Conservation (phyloP, 2,329 filamentous ascomycete genomes). For the Leptographium radiaticola region DNA sequence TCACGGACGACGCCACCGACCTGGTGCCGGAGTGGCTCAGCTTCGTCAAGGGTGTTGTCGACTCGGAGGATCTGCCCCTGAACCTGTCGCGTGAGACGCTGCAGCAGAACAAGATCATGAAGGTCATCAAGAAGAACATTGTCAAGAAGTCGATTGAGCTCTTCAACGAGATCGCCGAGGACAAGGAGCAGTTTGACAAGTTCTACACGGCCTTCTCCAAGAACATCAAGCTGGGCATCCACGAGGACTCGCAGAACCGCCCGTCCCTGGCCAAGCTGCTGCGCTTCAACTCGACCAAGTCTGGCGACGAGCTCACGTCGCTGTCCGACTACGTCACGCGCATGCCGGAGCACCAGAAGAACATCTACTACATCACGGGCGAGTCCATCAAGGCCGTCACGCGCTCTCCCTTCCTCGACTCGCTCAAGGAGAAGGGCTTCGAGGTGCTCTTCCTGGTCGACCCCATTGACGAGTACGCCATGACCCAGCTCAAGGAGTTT, state of each 20-base stretch:
- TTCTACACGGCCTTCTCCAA: slow-evolving; percentile 99
- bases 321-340: slow-evolving; percentile 96
- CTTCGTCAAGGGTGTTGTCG: slow-evolving; percentile 99
- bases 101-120: slow-evolving; percentile 99
- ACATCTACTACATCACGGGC: slow-evolving; percentile 99
- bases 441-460: slow-evolving; percentile 99
- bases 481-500: slow-evolving; percentile 99
- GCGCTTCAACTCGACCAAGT: slow-evolving; percentile 98
- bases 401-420: slow-evolving; percentile 98
- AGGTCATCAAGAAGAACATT: slow-evolving; percentile 99
- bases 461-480: slow-evolving; percentile 98
- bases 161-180: slow-evolving; percentile 97
- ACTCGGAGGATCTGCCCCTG: slow-evolving; percentile 97
- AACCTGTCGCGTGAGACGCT: slow-evolving; percentile 99
- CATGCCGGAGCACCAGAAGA: slow-evolving; percentile 99
- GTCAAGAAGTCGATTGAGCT: slow-evolving; percentile 99
- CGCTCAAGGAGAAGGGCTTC: slow-evolving; percentile 97
- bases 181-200: slow-evolving; percentile 99
- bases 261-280: slow-evolving; percentile 88
- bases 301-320: slow-evolving; percentile 88
- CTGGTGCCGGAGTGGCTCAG: slow-evolving; percentile 98
- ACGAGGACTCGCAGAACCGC: slow-evolving; percentile 99
- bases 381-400: slow-evolving; percentile 97
- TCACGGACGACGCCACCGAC: slow-evolving; percentile 98
- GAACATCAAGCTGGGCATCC: slow-evolving; percentile 99